Percentiles rank a stretch among this genome's conserved stretches.
These are phyloP conservation scores for Tulasnella sp. DNA, from an alignment of 768 basidiomycete species.

Conservation along the genomic window DNA sequence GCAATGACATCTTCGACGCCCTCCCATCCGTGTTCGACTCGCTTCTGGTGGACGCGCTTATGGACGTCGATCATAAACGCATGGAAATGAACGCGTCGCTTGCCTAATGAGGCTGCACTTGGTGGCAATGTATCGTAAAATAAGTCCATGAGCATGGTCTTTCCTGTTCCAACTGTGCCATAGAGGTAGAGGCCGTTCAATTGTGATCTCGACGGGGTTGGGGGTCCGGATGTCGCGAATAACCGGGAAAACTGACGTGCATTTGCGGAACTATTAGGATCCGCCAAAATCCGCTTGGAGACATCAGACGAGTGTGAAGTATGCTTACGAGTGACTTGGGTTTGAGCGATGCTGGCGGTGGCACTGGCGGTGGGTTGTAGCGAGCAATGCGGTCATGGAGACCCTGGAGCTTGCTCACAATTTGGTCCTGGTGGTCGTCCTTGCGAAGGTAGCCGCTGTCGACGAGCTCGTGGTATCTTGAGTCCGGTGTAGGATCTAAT, in stretches of 20 bases:
- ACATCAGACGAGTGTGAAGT: constrained; percentile 11
- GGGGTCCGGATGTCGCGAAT: constrained; percentile 23
- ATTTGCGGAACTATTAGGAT: constrained; percentile 7
- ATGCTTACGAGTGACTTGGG: not conserved
- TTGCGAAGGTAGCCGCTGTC: constrained; percentile 44
- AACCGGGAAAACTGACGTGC: constrained; percentile 11
- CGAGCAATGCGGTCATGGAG: constrained; percentile 57
- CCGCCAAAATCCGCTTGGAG: not conserved
- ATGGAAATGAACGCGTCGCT: constrained; percentile 92
- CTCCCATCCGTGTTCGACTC: constrained; percentile 53
- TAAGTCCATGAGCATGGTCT: constrained; percentile 99
- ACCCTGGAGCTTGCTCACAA: constrained; percentile 70
- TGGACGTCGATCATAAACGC: constrained; percentile 99
- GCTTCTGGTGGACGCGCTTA: constrained; percentile 71
- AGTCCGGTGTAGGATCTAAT: constrained; percentile 6
- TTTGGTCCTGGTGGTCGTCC: constrained; percentile 75
- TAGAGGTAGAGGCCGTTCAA: constrained; percentile 91
- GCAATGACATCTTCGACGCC: constrained; percentile 68
- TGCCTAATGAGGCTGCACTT: constrained; percentile 39
- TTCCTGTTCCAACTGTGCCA: constrained; percentile 94
- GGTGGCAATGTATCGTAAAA: constrained; percentile 77
- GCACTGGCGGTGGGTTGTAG: constrained; percentile 61
- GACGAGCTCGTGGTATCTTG: constrained; percentile 35
- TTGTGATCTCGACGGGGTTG: constrained; percentile 36
- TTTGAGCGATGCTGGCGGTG: constrained; percentile 25